These are phyloP conservation scores for Neurospora africana DNA, from an alignment of 495 filamentous ascomycete species.

Conservation along the genomic window DNA sequence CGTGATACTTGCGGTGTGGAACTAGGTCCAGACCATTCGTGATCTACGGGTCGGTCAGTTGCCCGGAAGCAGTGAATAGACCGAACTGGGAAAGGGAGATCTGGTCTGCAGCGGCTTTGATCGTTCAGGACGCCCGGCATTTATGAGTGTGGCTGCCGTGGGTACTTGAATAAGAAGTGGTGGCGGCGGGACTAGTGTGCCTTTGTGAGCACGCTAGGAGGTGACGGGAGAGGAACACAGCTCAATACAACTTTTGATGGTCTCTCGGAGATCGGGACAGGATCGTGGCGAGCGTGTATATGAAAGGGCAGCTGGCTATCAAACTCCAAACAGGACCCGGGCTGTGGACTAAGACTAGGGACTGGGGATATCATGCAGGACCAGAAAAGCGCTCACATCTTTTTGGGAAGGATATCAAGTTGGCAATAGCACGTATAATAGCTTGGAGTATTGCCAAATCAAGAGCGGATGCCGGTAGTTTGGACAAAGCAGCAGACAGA, in stretches of 20 bases:
- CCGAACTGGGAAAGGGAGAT: conserved; percentile 8
- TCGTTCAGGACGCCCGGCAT: not conserved
- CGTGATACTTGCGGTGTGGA: not conserved
- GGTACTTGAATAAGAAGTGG: not conserved
- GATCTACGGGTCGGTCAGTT: not conserved
- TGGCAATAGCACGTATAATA: not conserved
- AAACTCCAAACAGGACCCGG: not conserved
- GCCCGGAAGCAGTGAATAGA: conserved; percentile 14
- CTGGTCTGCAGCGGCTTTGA: not conserved
- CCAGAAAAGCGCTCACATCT: not conserved
- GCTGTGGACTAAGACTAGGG: not conserved
- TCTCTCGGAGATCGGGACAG: not conserved
- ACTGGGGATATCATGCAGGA: not conserved
- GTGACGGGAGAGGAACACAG: not conserved
- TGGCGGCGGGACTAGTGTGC: not conserved
- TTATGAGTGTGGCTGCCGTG: not conserved
- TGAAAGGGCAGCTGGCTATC: not conserved
- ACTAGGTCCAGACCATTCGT: not conserved
- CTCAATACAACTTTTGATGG: not conserved
- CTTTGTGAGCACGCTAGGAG: not conserved
- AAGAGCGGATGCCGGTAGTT: not conserved
- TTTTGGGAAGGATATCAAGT: not conserved
- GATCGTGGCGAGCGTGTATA: not conserved
- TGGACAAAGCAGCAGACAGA: conserved; percentile 5
- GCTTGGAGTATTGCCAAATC: not conserved